A percentile compares a stretch with the other conserved stretches of the same genome.
These are phyloP conservation scores for Aspergillus haitiensis DNA, from an alignment of 495 filamentous ascomycete species.

Conservation along the genomic window DNA sequence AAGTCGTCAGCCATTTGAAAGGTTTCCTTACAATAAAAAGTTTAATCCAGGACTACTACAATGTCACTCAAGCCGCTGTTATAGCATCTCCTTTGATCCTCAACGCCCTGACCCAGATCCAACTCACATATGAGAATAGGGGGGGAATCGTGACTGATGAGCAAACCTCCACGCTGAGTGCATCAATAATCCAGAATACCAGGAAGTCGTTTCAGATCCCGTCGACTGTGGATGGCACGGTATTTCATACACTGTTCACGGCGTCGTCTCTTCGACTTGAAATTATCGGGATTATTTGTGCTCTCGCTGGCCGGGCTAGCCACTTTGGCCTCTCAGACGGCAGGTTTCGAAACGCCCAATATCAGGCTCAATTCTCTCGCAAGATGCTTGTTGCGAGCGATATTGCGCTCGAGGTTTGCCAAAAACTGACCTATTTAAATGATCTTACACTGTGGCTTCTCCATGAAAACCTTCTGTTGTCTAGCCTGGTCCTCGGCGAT, in stretches of 20 bases:
- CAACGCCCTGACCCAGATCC: slow-evolving; percentile 23
- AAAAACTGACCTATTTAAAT: slow-evolving; percentile 33
- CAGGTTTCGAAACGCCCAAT: slow-evolving; percentile 9
- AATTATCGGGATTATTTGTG: slow-evolving; percentile 32
- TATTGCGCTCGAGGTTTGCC: slow-evolving; percentile 31
- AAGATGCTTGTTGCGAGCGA: slow-evolving; percentile 34
- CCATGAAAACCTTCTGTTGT: slow-evolving; percentile 33
- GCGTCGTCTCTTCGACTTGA: slow-evolving; percentile 31
- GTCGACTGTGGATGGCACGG: slow-evolving; percentile 14
- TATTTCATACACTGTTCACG: slow-evolving; percentile 31
- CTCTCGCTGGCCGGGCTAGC: slow-evolving; percentile 31
- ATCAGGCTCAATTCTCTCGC: slow-evolving; percentile 24
- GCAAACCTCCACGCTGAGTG: too few relatives aligned
- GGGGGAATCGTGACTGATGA: too few relatives aligned
- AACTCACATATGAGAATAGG: background rate
- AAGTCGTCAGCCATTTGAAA: slow-evolving; percentile 23
- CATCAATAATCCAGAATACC: slow-evolving; percentile 30
- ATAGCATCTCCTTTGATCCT: slow-evolving; percentile 30
- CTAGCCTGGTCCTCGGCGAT: slow-evolving; percentile 26
- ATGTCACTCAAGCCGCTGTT: slow-evolving; percentile 26
- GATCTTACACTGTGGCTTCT: slow-evolving; percentile 36
- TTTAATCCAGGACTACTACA: slow-evolving; percentile 32
- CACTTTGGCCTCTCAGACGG: slow-evolving; percentile 28
- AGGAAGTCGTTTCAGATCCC: slow-evolving; percentile 25
- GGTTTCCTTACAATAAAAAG: slow-evolving; percentile 25